These are phyloP conservation scores for Globisporangium recalcitrans DNA, from an alignment of 352 stramenopile genomes.

Conservation along the genomic window DNA sequence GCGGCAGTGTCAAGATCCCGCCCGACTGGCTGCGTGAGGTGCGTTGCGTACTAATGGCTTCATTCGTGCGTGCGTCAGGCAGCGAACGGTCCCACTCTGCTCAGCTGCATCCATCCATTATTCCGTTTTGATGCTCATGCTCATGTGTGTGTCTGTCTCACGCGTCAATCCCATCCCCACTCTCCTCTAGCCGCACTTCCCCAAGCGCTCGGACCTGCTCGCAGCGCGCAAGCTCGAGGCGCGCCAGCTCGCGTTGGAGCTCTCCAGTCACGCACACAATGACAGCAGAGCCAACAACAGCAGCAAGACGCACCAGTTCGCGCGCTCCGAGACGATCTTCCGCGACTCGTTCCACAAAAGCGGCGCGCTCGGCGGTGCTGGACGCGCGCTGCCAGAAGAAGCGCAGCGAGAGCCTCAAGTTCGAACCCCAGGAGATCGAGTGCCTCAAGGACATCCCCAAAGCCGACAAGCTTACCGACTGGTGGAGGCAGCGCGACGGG, in stretches of 20 bases:
- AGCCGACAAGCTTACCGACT: slow-evolving; percentile 30
- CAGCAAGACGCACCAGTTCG: slow-evolving; percentile 24
- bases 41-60: background rate
- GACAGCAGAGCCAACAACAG: background rate
- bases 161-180: background rate
- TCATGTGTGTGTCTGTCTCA: slow-evolving; percentile 4
- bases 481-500: slow-evolving; percentile 50
- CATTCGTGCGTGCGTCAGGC: background rate
- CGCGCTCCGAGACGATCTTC: slow-evolving; percentile 37
- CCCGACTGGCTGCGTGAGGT: slow-evolving; percentile 49
- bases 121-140: slow-evolving; percentile 3
- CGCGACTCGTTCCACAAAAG: slow-evolving; percentile 45
- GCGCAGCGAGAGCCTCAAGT: slow-evolving; percentile 38
- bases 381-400: slow-evolving; percentile 26
- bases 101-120: background rate
- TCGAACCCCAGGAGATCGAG: slow-evolving; percentile 50
- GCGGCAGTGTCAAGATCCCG: slow-evolving; percentile 37
- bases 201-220: slow-evolving; percentile 42
- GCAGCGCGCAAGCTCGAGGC: slow-evolving; percentile 38
- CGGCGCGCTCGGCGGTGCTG: slow-evolving; percentile 37
- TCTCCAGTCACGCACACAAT: slow-evolving; percentile 1
- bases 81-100: background rate
- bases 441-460: slow-evolving; percentile 48
- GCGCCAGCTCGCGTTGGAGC: slow-evolving; percentile 30
- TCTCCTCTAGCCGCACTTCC: slow-evolving; percentile 27